A percentile compares a stretch with the other conserved stretches of the same genome.
Conservation (phyloP, 139 green algal species). For the Marvania coccoides region DNA sequence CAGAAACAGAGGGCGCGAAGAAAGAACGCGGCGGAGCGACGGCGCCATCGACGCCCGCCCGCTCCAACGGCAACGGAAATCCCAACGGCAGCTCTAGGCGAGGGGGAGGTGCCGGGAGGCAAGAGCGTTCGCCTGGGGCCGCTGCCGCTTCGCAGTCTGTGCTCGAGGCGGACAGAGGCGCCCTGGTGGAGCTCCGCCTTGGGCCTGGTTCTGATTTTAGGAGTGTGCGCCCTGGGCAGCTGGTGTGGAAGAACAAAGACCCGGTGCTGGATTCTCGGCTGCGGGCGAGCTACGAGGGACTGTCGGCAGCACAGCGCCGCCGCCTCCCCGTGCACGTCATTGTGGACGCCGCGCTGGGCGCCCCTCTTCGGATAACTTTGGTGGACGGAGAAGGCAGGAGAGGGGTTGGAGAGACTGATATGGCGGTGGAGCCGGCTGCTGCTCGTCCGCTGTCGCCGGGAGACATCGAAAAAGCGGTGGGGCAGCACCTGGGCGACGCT, state of each 20-base stretch:
- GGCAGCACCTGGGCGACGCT: slow-evolving; percentile 46
- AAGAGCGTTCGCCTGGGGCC: background rate
- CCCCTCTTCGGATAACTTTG: slow-evolving; percentile 15
- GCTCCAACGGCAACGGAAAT: background rate
- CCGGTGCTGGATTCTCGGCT: slow-evolving; percentile 36
- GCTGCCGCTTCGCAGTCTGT: background rate
- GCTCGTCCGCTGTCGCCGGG: slow-evolving; percentile 18
- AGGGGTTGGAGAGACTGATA: slow-evolving; percentile 5
- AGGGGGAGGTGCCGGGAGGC: background rate
- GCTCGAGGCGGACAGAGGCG: background rate
- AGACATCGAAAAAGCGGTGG: slow-evolving; percentile 44
- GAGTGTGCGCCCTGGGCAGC: slow-evolving; percentile 24
- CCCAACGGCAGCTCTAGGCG: background rate
- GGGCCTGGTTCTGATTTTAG: slow-evolving; percentile 14
- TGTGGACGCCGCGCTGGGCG: slow-evolving; percentile 30
- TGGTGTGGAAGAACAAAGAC: slow-evolving; percentile 67
- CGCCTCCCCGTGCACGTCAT: slow-evolving; percentile 27
- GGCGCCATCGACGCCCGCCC: background rate
- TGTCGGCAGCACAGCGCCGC: slow-evolving; percentile 21
- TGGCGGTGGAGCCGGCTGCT: slow-evolving; percentile 16
- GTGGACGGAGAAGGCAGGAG: slow-evolving; percentile 18
- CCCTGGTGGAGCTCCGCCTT: slow-evolving; percentile 32
- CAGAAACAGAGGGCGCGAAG: background rate
- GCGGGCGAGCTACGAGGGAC: slow-evolving; percentile 26
- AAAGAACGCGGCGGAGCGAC: background rate